Evolutionary conservation across 1,284 basidiomycete species (phyloP), one percentile per base, ranked within the genome.

Genomic region (Malassezia yamatoensis): DNA sequence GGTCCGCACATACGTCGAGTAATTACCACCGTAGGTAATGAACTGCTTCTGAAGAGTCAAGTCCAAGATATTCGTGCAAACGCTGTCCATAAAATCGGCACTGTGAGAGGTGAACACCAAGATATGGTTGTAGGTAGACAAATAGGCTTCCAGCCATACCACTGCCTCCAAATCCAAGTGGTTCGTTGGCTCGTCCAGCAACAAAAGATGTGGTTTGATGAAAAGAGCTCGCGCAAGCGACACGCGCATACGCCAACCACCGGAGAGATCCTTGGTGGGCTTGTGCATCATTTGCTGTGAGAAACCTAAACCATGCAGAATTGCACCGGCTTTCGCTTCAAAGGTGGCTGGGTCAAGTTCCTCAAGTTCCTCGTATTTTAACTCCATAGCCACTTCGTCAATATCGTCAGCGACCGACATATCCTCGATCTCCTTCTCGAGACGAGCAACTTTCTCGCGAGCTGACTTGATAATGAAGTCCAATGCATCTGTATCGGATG

Each of bases 201-300:
- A 79, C 29, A 96, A 81, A 21, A 96, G 78, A 79, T 98, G 93
- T 5, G 93, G 91, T 79, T 94, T 96, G 77, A 96, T 79, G 78
- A 98, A 96, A 49, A 98, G 81, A 1, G 93, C 93, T 61, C 91
- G 83, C 24, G 93, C 93, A 48, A 98, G 85, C 13, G 94, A 88
- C 59, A 98, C 91, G 76, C 94, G 85, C 93, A 96, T 96, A 61
- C 93, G 83, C 93, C 93, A 96, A 72, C 91, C 91, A 83, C 91
- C 93, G 70, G 84, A 87, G 89, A 98, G 94, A 76, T 96, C 93
- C 78, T 90, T 93, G 51, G 93, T 96, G 13, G 91, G 87, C 77
- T 88, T 89, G 76, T 82, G 82, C 91, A 96, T 96, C 93, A 96
- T 96, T 54, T 80, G 75, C 71, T 82, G 82, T 54, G 81, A 81